phyloP scores from a whole-genome alignment of 176 grass and related monocot genomes.

The Triticum aestivum region DNA sequence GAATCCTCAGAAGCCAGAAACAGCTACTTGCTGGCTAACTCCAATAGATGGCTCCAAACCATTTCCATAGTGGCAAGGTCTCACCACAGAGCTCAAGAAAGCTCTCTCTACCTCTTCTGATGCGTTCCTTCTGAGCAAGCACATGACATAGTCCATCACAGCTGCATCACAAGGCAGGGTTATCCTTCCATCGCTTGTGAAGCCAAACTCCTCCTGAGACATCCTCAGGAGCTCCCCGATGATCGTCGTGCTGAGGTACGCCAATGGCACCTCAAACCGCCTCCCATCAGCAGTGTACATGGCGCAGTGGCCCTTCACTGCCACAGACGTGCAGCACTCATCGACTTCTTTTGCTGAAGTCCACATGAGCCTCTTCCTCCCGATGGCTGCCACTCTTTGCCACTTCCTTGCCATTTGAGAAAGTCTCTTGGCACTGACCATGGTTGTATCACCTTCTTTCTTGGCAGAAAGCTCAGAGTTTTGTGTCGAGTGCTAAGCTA shows the following conservation, averaged over 20 bases:
- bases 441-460: constrained; percentile 24
- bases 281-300: constrained; percentile 32
- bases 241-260: constrained; percentile 18
- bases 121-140: constrained; percentile 39
- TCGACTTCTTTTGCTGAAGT: neutral
- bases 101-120: constrained; percentile 50
- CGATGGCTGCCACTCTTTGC: constrained; percentile 40
- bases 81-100: constrained; percentile 43
- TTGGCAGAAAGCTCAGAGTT: neutral
- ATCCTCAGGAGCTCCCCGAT: constrained; percentile 32
- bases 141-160: constrained; percentile 48
- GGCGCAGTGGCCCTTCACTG: constrained; percentile 30
- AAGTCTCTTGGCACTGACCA: constrained; percentile 55
- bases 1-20: constrained; percentile 13
- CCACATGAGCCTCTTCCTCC: constrained; percentile 34
- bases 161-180: constrained; percentile 49
- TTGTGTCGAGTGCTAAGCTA: constrained; percentile 12
- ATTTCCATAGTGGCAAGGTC: constrained; percentile 29
- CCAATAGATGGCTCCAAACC: neutral
- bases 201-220: constrained; percentile 33
- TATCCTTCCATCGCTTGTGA: constrained; percentile 43
- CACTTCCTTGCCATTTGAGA: constrained; percentile 57
- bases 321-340: neutral
- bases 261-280: constrained; percentile 37
- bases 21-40: constrained; percentile 21